Percentiles rank a stretch among this genome's conserved stretches.
Conservation (phyloP, 768 basidiomycete genomes). For the Hydnum rufescens region DNA sequence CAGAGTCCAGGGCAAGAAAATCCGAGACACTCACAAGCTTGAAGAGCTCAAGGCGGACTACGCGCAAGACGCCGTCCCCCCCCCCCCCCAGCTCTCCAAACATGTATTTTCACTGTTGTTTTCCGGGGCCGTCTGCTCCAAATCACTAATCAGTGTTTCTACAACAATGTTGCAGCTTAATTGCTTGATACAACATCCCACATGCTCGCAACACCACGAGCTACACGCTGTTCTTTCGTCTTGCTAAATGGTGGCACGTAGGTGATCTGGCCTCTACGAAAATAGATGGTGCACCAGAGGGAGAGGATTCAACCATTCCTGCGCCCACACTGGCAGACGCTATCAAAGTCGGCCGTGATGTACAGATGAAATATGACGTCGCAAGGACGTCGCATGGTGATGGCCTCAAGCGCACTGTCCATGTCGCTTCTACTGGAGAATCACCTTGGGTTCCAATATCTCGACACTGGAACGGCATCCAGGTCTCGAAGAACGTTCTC, state of each 20-base stretch:
- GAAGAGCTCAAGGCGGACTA: slow-evolving; percentile 56
- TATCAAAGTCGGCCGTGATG: slow-evolving; percentile 45
- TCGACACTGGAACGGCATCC: slow-evolving; percentile 31
- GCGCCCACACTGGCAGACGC: slow-evolving; percentile 50
- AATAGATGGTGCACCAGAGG: slow-evolving; percentile 13
- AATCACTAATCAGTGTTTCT: slow-evolving; percentile 4
- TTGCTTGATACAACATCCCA: slow-evolving; percentile 48
- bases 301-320: not conserved
- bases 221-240: slow-evolving; percentile 49
- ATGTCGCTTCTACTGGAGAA: slow-evolving; percentile 13
- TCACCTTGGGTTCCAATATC: slow-evolving; percentile 13
- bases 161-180: slow-evolving; percentile 40
- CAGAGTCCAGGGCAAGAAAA: slow-evolving; percentile 18
- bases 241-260: slow-evolving; percentile 27
- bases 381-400: slow-evolving; percentile 67
- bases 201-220: slow-evolving; percentile 64
- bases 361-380: slow-evolving; percentile 75
- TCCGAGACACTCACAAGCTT: slow-evolving; percentile 13
- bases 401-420: slow-evolving; percentile 46
- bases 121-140: not conserved
- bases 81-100: slow-evolving; percentile 40
- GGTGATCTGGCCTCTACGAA: slow-evolving; percentile 18
- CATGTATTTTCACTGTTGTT: slow-evolving; percentile 7
- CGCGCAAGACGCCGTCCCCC: slow-evolving; percentile 29
- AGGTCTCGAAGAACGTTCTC: slow-evolving; percentile 41